Evolutionary conservation across 805 yeast genomes (phyloP).

Genomic region (Starmerella vitae): DNA sequence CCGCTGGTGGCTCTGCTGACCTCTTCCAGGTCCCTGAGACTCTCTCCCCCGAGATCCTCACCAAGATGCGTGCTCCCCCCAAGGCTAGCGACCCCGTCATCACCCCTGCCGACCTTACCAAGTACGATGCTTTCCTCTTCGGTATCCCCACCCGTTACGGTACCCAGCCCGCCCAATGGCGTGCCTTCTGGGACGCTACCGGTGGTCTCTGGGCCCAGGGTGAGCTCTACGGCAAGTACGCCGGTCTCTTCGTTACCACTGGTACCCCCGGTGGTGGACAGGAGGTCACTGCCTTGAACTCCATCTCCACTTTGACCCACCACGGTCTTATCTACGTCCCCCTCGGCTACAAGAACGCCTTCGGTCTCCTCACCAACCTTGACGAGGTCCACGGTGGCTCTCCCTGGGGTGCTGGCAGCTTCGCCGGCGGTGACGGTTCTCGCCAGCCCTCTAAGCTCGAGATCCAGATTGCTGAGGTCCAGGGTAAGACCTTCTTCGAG

Average conservation of each 20-base stretch:
- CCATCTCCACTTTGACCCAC: conserved; percentile 49
- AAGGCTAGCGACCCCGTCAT: conserved; percentile 40
- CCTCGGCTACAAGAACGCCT: conserved; percentile 52
- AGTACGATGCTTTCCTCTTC: conserved; percentile 61
- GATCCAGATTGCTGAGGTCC: conserved; percentile 46
- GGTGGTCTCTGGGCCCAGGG: conserved; percentile 68
- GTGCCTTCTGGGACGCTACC: conserved; percentile 61
- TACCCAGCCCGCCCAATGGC: conserved; percentile 61
- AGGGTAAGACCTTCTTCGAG: conserved; percentile 53
- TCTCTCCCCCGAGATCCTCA: conserved; percentile 46
- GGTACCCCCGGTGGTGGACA: conserved; percentile 70
- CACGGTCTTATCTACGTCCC: conserved; percentile 72
- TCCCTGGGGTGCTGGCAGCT: conserved; percentile 78
- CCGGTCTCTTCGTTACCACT: conserved; percentile 57
- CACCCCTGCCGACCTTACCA: conserved; percentile 38
- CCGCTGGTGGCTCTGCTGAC: conserved; percentile 56
- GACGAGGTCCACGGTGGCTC: conserved; percentile 69
- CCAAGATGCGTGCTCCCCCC: conserved; percentile 49
- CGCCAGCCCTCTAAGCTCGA: conserved; percentile 55
- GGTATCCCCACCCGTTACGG: conserved; percentile 78
- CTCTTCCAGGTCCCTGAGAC: conserved; percentile 76
- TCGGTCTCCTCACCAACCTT: conserved; percentile 41
- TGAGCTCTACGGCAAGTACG: conserved; percentile 56
- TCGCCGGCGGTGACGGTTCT: conserved; percentile 64
- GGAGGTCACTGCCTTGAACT: conserved; percentile 51